phyloP scores from a whole-genome alignment of 352 stramenopile genomes.

The Globisporangium solare region DNA sequence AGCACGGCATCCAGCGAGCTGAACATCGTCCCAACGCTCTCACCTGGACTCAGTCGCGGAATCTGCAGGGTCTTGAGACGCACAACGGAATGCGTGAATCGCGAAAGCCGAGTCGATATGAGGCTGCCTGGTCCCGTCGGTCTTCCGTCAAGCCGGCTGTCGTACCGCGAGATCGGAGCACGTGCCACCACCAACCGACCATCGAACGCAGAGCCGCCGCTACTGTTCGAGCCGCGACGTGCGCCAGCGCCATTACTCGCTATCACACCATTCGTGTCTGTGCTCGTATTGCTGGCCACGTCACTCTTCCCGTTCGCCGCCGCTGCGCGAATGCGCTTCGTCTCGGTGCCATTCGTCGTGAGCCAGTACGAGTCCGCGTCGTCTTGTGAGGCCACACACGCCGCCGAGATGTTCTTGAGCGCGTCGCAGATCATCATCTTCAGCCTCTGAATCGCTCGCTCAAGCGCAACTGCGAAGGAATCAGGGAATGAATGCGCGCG shows the following conservation, averaged over 20 bases:
- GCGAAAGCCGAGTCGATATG: conserved; percentile 13
- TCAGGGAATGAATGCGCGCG: conserved; percentile 1
- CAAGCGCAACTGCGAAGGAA: background rate
- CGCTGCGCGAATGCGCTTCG: conserved; percentile 23
- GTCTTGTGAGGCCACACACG: conserved; percentile 28
- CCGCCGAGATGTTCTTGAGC: conserved; percentile 29
- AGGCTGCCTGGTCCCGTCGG: conserved; percentile 4
- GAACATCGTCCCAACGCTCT: conserved; percentile 34
- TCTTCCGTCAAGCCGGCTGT: conserved; percentile 15
- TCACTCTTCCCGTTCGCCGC: conserved; percentile 3
- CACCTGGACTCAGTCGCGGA: conserved; percentile 15
- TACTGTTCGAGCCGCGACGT: background rate
- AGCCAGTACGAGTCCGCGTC: conserved; percentile 28
- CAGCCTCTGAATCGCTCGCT: background rate
- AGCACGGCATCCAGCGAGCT: conserved; percentile 46
- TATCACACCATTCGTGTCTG: background rate
- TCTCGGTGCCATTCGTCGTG: conserved; percentile 16
- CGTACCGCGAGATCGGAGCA: conserved; percentile 7
- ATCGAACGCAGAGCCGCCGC: background rate
- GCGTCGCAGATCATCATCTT: conserved; percentile 42
- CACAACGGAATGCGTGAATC: conserved; percentile 50
- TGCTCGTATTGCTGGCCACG: conserved; percentile 1
- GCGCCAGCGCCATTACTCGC: background rate
- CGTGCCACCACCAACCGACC: background rate
- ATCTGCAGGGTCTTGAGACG: conserved; percentile 44